phyloP scores from a whole-genome alignment of 352 stramenopile species.

The Globisporangium paddicum region DNA sequence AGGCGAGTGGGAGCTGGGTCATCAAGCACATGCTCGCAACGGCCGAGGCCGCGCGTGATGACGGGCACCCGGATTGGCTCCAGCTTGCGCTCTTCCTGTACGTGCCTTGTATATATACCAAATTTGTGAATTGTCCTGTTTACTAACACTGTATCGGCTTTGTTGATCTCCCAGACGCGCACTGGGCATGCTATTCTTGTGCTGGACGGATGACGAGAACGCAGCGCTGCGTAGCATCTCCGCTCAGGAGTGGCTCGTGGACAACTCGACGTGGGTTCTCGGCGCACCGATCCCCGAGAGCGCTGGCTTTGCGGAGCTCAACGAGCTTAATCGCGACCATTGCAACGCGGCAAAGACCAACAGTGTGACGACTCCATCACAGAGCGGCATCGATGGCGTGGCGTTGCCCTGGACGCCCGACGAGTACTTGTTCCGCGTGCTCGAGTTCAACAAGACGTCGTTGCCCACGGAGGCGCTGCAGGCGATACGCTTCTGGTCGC shows the following conservation, averaged over 20 bases:
- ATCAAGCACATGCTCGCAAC: constrained; percentile 70
- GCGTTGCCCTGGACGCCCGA: constrained; percentile 71
- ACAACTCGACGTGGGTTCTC: constrained; percentile 64
- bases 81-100: constrained; percentile 72
- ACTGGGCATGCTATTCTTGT: constrained; percentile 70
- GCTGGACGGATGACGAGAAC: constrained; percentile 70
- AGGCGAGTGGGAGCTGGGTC: constrained; percentile 44
- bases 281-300: constrained; percentile 47
- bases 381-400: constrained; percentile 31
- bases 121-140: background rate
- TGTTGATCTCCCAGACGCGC: constrained; percentile 48
- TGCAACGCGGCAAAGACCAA: constrained; percentile 10
- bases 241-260: constrained; percentile 59
- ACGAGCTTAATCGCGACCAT: constrained; percentile 62
- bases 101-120: constrained; percentile 3
- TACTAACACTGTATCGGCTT: background rate
- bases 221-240: constrained; percentile 63
- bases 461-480: constrained; percentile 62
- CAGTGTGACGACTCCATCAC: background rate
- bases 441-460: constrained; percentile 57
- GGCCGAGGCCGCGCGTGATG: constrained; percentile 45
- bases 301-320: constrained; percentile 60
- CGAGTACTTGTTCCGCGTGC: constrained; percentile 68
- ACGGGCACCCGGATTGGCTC: constrained; percentile 80
- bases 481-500: constrained; percentile 67